Evolutionary conservation across 352 stramenopile genomes (phyloP).

Genomic region (Pythium chondricola): DNA sequence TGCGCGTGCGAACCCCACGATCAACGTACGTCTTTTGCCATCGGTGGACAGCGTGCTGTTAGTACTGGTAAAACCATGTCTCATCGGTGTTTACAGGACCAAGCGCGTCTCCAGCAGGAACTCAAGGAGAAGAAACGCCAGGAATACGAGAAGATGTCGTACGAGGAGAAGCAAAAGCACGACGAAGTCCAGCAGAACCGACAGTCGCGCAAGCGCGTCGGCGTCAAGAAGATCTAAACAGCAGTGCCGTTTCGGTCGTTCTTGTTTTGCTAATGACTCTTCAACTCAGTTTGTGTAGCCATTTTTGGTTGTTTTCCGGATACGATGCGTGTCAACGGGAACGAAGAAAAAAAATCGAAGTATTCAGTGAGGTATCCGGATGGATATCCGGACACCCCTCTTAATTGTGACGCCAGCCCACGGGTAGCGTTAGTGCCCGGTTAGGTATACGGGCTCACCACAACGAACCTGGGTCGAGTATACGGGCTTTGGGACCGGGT

Average conservation of each 20-base stretch:
- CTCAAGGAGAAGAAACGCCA: constrained; percentile 75
- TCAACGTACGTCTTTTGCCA: neutral
- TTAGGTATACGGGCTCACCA: constrained; percentile 17
- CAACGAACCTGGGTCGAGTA: constrained; percentile 15
- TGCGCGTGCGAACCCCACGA: constrained; percentile 3
- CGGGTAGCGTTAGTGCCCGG: constrained; percentile 4
- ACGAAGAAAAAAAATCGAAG: too few relatives aligned
- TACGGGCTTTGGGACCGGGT: constrained; percentile 16
- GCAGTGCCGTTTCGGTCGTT: neutral
- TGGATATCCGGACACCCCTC: constrained; percentile 22
- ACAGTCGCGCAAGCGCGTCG: constrained; percentile 56
- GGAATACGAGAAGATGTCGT: constrained; percentile 71
- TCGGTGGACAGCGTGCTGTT: neutral
- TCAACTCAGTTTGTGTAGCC: neutral
- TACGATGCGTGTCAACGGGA: constrained; percentile 21
- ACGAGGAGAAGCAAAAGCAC: constrained; percentile 75
- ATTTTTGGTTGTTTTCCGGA: neutral
- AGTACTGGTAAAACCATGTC: neutral
- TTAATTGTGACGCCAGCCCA: constrained; percentile 13
- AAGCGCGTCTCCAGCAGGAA: constrained; percentile 37
- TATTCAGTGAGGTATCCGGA: constrained; percentile 23
- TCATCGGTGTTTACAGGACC: constrained; percentile 24
- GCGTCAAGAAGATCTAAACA: constrained; percentile 39
- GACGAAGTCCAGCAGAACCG: constrained; percentile 70
- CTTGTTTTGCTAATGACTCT: too few relatives aligned